Evolutionary conservation across 257 asterid genomes (phyloP), one percentile per base, ranked within the genome.

Genomic region (Lycium barbarum): DNA sequence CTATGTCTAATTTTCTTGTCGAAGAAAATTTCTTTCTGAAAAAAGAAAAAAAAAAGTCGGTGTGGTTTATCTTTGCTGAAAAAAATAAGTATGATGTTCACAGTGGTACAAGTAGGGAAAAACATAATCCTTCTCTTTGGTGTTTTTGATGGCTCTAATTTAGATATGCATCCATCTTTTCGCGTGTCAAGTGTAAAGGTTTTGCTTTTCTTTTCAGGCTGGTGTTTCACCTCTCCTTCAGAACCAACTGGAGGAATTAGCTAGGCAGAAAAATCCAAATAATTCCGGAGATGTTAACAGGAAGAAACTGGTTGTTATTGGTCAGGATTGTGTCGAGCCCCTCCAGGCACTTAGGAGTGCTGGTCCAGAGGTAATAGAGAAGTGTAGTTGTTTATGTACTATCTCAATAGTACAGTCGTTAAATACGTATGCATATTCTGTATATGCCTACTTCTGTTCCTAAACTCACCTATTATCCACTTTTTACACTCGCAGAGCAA

Each of bases 311-410:
- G 90, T 92, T 78, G 97, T 97, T 58, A 94, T 95, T 84, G 99
- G 99, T 76, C 99, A 94, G 88, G 96, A 97, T 84, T 93, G 93
- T 13, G 91, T 97, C 65, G 98, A 97, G 87, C 99, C 99, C 62
- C 98, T 97, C 74, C 92, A 95, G 92, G 99, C 99, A 85, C 91
- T 97, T 89, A 90, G 89, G 81, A 89, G 86, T 17, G 94, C 94
- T 11, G 90, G 90, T 10, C 88, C 84, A 35, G 89, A 85, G 92
- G 92, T 90, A 90, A 83, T 79, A 1, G 5, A 0, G 79, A 43
- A 72, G 80, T 53, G 15, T 72, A 53, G 47, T 26, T 10, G 0
- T 74, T 20, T 49, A 12, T 3, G 81, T 20, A 47, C 5, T 0
- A n/a, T 22, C 1, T 76, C 63, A 76, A 51, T 22, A 76, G 7